Conservation (phyloP, 2,329 filamentous ascomycete genomes). For the Fusarium sp. region DNA sequence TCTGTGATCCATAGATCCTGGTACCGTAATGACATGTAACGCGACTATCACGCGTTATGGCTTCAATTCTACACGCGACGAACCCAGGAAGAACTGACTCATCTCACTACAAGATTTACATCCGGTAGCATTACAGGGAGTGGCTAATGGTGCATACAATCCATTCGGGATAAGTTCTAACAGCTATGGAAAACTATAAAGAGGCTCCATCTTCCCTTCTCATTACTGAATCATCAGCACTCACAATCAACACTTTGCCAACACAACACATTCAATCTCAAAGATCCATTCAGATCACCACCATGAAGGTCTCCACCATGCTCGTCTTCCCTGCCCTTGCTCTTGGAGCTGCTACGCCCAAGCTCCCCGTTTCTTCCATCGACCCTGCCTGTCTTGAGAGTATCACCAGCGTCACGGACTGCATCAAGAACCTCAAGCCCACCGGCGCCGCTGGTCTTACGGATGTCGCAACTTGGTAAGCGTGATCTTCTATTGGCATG, state of each 20-base stretch:
- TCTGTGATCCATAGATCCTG: fast-evolving
- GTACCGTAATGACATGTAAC: fast-evolving
- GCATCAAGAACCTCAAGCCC: not conserved
- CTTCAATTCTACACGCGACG: not conserved
- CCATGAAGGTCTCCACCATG: not conserved
- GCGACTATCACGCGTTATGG: fast-evolving
- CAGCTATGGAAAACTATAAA: not conserved
- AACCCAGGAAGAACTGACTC: too few relatives aligned
- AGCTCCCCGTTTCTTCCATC: not conserved
- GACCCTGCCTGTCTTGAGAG: not conserved
- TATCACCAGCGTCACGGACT: not conserved
- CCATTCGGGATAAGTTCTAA: fast-evolving
- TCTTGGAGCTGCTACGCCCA: not conserved
- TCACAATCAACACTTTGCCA: not conserved
- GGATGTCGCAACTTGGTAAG: not conserved
- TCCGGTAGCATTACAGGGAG: fast-evolving
- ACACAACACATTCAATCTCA: not conserved
- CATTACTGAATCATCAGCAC: not conserved
- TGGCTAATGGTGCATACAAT: fast-evolving
- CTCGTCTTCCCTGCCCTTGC: not conserved
- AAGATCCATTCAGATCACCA: fast-evolving
- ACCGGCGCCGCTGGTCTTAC: too few relatives aligned
- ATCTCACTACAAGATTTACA: fast-evolving
- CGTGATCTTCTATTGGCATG: fast-evolving
- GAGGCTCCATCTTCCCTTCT: fast-evolving